Evolutionary conservation across 768 basidiomycete species (phyloP).

Genomic region (Boletus patriciae): DNA sequence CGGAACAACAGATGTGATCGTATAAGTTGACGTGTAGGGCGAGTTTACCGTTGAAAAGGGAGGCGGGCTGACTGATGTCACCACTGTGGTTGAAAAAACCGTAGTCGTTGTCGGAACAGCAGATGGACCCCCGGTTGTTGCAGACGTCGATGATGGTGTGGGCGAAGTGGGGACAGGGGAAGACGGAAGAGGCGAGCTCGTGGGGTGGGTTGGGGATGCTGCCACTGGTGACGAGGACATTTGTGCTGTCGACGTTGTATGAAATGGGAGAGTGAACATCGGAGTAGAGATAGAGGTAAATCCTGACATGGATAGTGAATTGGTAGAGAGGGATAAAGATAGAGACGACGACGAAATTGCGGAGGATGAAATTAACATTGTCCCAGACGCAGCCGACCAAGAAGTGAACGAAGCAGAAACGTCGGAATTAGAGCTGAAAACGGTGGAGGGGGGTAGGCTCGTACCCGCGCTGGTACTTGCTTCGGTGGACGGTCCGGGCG

Average conservation of each 20-base stretch:
- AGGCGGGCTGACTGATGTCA: constrained; percentile 1
- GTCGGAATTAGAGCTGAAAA: constrained; percentile 19
- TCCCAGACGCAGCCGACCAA: not conserved
- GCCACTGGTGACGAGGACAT: not conserved
- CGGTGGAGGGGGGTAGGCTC: constrained; percentile 11
- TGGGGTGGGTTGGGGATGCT: not conserved
- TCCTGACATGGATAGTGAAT: constrained; percentile 2
- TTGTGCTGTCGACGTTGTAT: not conserved
- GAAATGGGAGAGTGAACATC: not conserved
- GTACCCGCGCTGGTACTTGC: constrained; percentile 19
- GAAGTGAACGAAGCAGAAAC: constrained; percentile 4
- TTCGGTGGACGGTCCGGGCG: not conserved
- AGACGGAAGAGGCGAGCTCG: not conserved
- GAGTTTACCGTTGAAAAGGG: not conserved
- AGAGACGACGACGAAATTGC: not conserved
- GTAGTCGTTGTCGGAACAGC: constrained; percentile 6
- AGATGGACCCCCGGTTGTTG: not conserved
- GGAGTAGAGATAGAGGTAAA: not conserved
- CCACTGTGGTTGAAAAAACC: constrained; percentile 16
- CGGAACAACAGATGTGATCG: constrained; percentile 18
- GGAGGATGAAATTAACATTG: not conserved
- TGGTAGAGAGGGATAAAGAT: not conserved
- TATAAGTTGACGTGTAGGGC: constrained; percentile 20
- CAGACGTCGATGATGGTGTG: not conserved
- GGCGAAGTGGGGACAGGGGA: not conserved